Conservation (phyloP, 2,329 filamentous ascomycete genomes). For the Colletotrichum sojae region DNA sequence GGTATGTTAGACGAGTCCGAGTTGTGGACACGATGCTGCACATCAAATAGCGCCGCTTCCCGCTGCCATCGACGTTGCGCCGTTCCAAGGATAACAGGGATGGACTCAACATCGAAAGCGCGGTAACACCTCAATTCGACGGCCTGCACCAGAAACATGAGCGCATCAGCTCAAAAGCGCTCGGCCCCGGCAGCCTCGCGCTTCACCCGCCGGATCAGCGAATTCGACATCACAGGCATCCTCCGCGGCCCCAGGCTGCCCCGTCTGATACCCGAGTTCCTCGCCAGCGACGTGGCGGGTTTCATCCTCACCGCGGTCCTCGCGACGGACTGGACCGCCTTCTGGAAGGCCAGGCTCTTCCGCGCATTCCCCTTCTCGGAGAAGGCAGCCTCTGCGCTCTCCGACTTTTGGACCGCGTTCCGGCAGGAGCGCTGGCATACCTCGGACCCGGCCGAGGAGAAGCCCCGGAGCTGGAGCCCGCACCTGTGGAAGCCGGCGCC, state of each 20-base stretch:
- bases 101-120: neutral
- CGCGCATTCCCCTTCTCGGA: neutral
- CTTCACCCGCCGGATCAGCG: constrained; percentile 25
- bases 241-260: constrained; percentile 6
- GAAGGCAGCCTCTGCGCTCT: neutral
- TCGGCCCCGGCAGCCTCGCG: neutral
- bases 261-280: constrained; percentile 1
- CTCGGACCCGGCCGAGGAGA: constrained; percentile 21
- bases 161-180: neutral
- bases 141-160: constrained; percentile 14
- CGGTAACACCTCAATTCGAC: neutral
- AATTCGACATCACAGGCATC: constrained; percentile 23
- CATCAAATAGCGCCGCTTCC: constrained; percentile 22
- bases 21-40: neutral
- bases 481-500: constrained; percentile 14
- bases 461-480: constrained; percentile 18
- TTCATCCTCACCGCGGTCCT: constrained; percentile 11
- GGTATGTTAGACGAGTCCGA: no score
- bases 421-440: constrained; percentile 31
- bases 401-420: constrained; percentile 20
- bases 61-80: neutral
- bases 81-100: no score
- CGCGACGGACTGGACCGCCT: constrained; percentile 16
- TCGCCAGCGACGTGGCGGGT: constrained; percentile 28
- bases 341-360: constrained; percentile 22